A percentile compares a stretch with the other conserved stretches of the same genome.
phyloP scores from a whole-genome alignment of 768 basidiomycete species.

The Agrocybe pediades region DNA sequence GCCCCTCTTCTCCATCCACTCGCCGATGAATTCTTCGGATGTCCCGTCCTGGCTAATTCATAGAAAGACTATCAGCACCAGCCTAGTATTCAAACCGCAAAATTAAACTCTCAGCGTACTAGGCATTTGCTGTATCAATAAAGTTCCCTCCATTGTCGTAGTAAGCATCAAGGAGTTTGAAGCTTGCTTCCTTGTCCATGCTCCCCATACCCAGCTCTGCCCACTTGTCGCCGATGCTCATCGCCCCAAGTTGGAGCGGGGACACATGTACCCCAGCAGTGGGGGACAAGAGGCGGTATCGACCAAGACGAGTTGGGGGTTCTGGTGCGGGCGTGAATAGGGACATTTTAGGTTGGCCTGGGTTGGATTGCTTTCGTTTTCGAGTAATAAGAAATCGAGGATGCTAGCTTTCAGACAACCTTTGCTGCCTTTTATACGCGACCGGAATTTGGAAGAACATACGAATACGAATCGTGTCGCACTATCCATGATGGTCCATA shows the following conservation, averaged over 20 bases:
- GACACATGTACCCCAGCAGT: slow-evolving; percentile 42
- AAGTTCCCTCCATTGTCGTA: slow-evolving; percentile 48
- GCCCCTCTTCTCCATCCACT: slow-evolving; percentile 49
- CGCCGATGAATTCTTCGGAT: slow-evolving; percentile 56
- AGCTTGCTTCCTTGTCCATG: slow-evolving; percentile 41
- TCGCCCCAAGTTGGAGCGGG: slow-evolving; percentile 41
- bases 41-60: slow-evolving; percentile 48
- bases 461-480: no score
- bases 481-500: no score
- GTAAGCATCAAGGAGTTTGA: slow-evolving; percentile 48
- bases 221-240: slow-evolving; percentile 45
- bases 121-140: slow-evolving; percentile 49
- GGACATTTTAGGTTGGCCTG: background rate
- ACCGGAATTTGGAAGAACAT: no score
- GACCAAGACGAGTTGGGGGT: slow-evolving; percentile 35
- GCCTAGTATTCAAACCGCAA: background rate
- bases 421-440: no score
- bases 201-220: slow-evolving; percentile 28
- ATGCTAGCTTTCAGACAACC: no score
- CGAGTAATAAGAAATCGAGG: background rate
- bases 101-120: slow-evolving; percentile 25
- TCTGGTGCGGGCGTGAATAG: slow-evolving; percentile 3
- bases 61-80: background rate
- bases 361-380: background rate
- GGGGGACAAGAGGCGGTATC: slow-evolving; percentile 35